Evolutionary conservation across 2,329 filamentous ascomycete species (phyloP), one percentile per base, ranked within the genome.

Genomic region (Purpureocillium takamizusanense): DNA sequence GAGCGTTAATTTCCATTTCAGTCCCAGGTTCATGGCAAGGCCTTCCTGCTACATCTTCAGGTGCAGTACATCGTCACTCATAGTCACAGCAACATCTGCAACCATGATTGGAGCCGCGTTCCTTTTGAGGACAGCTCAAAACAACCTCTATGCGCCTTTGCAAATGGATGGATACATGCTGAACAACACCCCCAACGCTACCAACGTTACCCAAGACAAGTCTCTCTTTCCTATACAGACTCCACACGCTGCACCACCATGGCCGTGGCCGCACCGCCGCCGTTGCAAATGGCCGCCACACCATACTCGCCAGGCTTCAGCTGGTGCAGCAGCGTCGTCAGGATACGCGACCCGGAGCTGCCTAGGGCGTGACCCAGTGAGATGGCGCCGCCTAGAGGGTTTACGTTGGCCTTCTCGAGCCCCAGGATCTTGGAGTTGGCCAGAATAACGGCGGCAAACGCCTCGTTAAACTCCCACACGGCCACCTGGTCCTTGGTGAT

Each of bases 381-480:
- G 53, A 97, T 95, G 36, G 90, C 90, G 43, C 90, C 90, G 39
- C 90, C 90, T 3, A 94, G 73, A 34, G 83, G 83, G 61, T 97
- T 95, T 32, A 95, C 86, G 28, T 78, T 82, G 31, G 86, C 86
- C 34, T 76, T 72, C 46, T 89, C 75, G 3, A 95, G 75, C 32
- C 83, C 86, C 27, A 95, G 75, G 45, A 94, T 88, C 81, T 94
- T 89, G 53, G 86, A 83, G 56, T 97, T 95, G 31, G 90, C 89
- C 58, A 92, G 88, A 61, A 95, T 92, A 23, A 95, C 89, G 4
- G 86, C 86, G 21, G 92, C 90, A 57, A 98, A 98, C 0, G 92
- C 92, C 66, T 98, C 92, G 61, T 98, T 98, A 63, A 98, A 95
- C 61, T 97, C 92, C 90, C 92, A 97, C 16, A 95, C 69, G 5